Evolutionary conservation across 2,329 filamentous ascomycete genomes (phyloP).

Genomic region (Elsinoe arachidis): DNA sequence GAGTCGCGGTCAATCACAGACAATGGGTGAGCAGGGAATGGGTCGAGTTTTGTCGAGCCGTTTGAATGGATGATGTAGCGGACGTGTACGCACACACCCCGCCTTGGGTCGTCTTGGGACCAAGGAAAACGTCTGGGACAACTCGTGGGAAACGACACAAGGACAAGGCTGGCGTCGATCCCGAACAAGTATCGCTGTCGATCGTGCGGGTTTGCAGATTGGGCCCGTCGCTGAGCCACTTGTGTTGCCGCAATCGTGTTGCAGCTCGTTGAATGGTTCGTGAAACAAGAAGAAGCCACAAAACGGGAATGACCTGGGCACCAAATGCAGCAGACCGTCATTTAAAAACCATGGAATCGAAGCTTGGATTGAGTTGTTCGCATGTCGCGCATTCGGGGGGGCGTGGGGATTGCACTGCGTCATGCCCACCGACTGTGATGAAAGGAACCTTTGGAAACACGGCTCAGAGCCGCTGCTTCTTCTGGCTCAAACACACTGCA

Average conservation of each 20-base stretch:
- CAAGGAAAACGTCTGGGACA: neutral
- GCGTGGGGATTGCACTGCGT: constrained; percentile 7
- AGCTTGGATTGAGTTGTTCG: neutral
- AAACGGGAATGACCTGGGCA: constrained; percentile 5
- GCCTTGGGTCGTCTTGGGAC: constrained; percentile 4
- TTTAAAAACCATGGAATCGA: neutral
- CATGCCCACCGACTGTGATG: neutral
- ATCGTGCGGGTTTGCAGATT: neutral
- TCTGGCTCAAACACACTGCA: neutral
- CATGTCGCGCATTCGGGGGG: neutral
- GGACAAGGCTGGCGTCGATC: constrained; percentile 10
- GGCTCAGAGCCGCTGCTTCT: neutral
- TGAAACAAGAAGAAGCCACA: constrained; percentile 6
- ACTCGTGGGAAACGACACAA: constrained; percentile 5
- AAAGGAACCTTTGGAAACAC: neutral
- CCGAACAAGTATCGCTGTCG: constrained; percentile 4
- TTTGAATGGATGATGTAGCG: constrained; percentile 9
- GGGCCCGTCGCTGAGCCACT: constrained; percentile 3
- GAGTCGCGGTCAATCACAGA: neutral
- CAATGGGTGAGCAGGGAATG: neutral
- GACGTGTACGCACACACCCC: constrained; percentile 3
- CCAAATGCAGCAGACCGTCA: neutral
- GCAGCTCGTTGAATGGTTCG: neutral
- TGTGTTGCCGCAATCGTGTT: neutral
- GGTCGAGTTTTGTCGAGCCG: constrained; percentile 2